Percentiles rank a stretch among this genome's conserved stretches.
phyloP scores from a whole-genome alignment of 1,139 yeast genomes.

The Insectozyma bohioensis region DNA sequence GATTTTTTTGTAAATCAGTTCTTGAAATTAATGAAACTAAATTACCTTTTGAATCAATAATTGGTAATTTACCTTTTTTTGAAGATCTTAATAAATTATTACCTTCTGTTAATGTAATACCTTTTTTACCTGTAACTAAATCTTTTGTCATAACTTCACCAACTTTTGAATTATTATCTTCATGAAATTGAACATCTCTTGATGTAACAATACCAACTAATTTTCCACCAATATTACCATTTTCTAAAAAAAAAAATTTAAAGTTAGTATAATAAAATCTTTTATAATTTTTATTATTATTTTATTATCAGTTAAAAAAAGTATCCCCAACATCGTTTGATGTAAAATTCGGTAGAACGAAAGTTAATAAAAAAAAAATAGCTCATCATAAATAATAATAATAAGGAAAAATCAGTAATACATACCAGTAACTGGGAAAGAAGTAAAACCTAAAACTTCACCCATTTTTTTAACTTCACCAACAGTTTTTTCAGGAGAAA shows the following conservation, averaged over 20 bases:
- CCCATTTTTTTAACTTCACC: slow-evolving; percentile 78
- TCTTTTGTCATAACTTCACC: slow-evolving; percentile 88
- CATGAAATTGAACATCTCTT: slow-evolving; percentile 95
- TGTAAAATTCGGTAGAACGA: slow-evolving; percentile 98
- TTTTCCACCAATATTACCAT: slow-evolving; percentile 85
- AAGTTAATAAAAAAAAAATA: slow-evolving; percentile 67
- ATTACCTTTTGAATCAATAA: slow-evolving; percentile 74
- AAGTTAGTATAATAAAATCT: slow-evolving; percentile 29
- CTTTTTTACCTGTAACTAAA: slow-evolving; percentile 77
- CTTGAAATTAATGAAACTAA: slow-evolving; percentile 87
- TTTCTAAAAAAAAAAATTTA: slow-evolving; percentile 59
- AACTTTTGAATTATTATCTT: slow-evolving; percentile 60
- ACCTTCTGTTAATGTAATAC: slow-evolving; percentile 82
- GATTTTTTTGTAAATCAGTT: slow-evolving; percentile 96
- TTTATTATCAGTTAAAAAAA: slow-evolving; percentile 14
- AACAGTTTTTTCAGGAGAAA: slow-evolving; percentile 73
- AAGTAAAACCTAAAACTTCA: slow-evolving; percentile 81
- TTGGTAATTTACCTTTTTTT: slow-evolving; percentile 97
- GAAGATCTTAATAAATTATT: slow-evolving; percentile 87
- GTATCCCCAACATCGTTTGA: slow-evolving; percentile 97
- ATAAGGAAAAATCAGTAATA: slow-evolving; percentile 27
- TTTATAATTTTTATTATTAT: slow-evolving; percentile 3
- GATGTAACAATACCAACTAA: slow-evolving; percentile 94
- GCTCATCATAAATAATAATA: slow-evolving; percentile 59
- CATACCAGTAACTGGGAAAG: slow-evolving; percentile 99